phyloP scores from a whole-genome alignment of 2,329 filamentous ascomycete genomes.

The Ascochyta clinopodiicola region DNA sequence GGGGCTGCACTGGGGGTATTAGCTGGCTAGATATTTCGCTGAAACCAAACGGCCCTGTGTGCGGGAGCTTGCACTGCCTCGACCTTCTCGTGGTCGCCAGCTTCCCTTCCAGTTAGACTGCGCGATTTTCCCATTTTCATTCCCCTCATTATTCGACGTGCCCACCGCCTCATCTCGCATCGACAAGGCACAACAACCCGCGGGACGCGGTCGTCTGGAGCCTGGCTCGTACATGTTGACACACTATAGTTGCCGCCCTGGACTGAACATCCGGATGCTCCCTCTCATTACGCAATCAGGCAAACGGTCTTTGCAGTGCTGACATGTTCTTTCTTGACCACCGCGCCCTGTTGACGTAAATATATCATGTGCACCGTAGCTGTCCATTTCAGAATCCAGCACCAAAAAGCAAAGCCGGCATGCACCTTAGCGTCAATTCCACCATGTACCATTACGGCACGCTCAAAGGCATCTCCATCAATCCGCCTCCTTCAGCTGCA shows the following conservation, averaged over 20 bases:
- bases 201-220: slow-evolving; percentile 13
- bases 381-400: slow-evolving; percentile 7
- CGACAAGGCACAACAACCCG: slow-evolving; percentile 6
- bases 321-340: background rate
- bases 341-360: background rate
- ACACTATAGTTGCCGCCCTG: background rate
- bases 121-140: slow-evolving; percentile 18
- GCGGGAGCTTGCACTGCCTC: slow-evolving; percentile 21
- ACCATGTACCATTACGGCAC: background rate
- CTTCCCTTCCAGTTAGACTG: slow-evolving; percentile 19
- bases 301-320: slow-evolving; percentile 1
- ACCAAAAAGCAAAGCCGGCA: background rate
- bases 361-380: background rate
- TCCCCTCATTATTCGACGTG: slow-evolving; percentile 16
- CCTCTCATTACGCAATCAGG: background rate
- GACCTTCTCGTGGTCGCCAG: slow-evolving; percentile 17
- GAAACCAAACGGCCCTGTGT: slow-evolving; percentile 16
- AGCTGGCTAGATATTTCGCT: slow-evolving; percentile 11
- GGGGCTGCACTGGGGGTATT: background rate
- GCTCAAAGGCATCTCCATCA: background rate
- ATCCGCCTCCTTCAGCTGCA: slow-evolving; percentile 1
- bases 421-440: slow-evolving; percentile 5
- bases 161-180: slow-evolving; percentile 17
- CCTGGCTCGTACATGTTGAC: background rate
- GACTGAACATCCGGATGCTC: background rate